Evolutionary conservation across 1,284 basidiomycete genomes (phyloP).

Genomic region (Wallemia hederae): DNA sequence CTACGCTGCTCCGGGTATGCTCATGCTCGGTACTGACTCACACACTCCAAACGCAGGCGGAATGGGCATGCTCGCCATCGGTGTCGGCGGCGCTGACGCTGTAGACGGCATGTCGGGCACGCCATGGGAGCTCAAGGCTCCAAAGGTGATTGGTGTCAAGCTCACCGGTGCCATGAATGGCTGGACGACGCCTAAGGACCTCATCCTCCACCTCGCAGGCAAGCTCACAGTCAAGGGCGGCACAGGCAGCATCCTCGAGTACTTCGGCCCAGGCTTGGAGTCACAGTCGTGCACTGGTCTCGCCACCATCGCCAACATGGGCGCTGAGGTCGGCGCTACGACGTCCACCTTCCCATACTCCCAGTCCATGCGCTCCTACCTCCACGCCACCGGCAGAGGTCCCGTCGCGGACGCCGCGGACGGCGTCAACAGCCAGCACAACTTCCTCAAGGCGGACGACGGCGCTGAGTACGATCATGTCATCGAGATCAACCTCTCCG

Average conservation of each 20-base stretch:
- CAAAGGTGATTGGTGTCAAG: slow-evolving; percentile 41
- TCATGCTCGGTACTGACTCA: slow-evolving; percentile 45
- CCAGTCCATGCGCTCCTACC: slow-evolving; percentile 54
- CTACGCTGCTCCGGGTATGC: slow-evolving; percentile 66
- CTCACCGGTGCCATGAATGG: slow-evolving; percentile 62
- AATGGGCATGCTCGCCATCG: slow-evolving; percentile 89
- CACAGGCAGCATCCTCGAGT: slow-evolving; percentile 85
- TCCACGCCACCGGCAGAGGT: slow-evolving; percentile 65
- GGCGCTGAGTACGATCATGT: slow-evolving; percentile 87
- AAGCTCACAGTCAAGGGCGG: slow-evolving; percentile 88
- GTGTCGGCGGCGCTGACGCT: slow-evolving; percentile 93
- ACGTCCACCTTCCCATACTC: slow-evolving; percentile 96
- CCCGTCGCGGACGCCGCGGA: slow-evolving; percentile 68
- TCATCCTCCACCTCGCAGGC: slow-evolving; percentile 81
- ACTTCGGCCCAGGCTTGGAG: slow-evolving; percentile 80
- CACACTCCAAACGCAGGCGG: slow-evolving; percentile 98
- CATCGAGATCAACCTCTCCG: slow-evolving; percentile 72
- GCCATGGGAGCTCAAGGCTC: slow-evolving; percentile 94
- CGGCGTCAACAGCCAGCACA: slow-evolving; percentile 33
- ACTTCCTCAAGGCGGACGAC: slow-evolving; percentile 56
- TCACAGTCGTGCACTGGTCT: slow-evolving; percentile 80
- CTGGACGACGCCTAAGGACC: slow-evolving; percentile 89
- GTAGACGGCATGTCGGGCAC: slow-evolving; percentile 96
- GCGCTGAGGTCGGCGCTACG: slow-evolving; percentile 94
- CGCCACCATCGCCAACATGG: slow-evolving; percentile 94